phyloP scores from a whole-genome alignment of 768 basidiomycete genomes.

The Ramaria sp. region DNA sequence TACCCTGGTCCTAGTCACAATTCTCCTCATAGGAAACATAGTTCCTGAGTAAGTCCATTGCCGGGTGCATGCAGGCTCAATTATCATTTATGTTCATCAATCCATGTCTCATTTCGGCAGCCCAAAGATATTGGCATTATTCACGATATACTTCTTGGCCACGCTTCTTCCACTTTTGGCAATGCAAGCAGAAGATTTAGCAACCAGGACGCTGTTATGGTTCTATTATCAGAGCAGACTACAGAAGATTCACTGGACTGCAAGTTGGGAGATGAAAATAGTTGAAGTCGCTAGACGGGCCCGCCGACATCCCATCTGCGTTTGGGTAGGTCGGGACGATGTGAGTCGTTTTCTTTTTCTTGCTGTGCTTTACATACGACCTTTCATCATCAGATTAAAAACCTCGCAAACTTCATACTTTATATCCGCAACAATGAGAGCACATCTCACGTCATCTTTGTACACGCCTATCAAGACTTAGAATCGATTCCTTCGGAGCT shows the following conservation, averaged over 20 bases:
- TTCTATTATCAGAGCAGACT: slow-evolving; percentile 36
- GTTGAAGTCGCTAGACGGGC: slow-evolving; percentile 1
- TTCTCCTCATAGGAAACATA: slow-evolving; percentile 49
- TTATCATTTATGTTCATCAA: background rate
- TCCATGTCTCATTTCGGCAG: background rate
- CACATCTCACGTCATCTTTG: background rate
- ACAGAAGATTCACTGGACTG: slow-evolving; percentile 39
- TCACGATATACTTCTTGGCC: slow-evolving; percentile 46
- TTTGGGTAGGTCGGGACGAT: slow-evolving; percentile 4
- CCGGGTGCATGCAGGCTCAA: background rate
- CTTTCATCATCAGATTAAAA: background rate
- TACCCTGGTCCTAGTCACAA: slow-evolving; percentile 29
- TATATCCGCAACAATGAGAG: slow-evolving; percentile 2
- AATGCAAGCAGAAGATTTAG: background rate
- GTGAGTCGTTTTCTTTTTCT: background rate
- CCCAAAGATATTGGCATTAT: slow-evolving; percentile 25
- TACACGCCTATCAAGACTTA: background rate
- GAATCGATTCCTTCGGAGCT: slow-evolving; percentile 48
- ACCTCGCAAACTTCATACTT: background rate
- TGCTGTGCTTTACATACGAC: background rate
- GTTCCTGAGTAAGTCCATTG: slow-evolving; percentile 32
- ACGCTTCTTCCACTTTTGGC: slow-evolving; percentile 33
- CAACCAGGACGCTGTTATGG: background rate
- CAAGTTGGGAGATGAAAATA: slow-evolving; percentile 31
- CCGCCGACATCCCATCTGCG: background rate